Base-by-base conservation (phyloP, 768 basidiomycete genomes). In the Suillus tomentosus region DNA sequence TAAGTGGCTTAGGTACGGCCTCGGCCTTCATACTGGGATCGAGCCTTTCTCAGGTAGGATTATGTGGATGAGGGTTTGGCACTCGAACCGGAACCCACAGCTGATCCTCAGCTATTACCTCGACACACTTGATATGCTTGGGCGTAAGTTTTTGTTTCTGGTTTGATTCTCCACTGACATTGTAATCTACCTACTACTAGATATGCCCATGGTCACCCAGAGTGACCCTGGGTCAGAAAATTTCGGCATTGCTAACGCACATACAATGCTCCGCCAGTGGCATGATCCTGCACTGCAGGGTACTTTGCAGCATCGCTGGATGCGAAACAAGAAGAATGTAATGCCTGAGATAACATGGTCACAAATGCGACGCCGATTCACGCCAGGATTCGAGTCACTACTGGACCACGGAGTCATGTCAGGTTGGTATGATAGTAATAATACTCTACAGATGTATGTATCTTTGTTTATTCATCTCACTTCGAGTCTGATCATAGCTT, bases 221-320 rank as follows among this genome's bases (percentile, higher is more conserved):
- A 82, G 80, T 61, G 80, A 84, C 65, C 77, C 70, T 1, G 82
- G 82, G 1, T 55, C 70, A 0, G 80, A 83, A 62, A 85, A 84
- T 63, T 75, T 76, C 63, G 73, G 78, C 0, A 72, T 83, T 36
- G 84, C 83, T 0, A 84, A 85, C 68, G 70, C 69, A 0, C 81
- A 84, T 0, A 82, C 83, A 0, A 39, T 67, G 0, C 67, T 81
- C 0, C 75, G 79, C 0, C 83, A 84, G 6, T 48, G 40, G 0
- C 73, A 79, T 9, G 82, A 85, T 63, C 78, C 81, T 0, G 40
- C 63, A 0, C 73, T 85, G 0, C 8, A 10, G 0, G 78, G 72
- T 0, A 79, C 75, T 0, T 57, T 81, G 0, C 82, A 84, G 62
- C 83, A 85, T 59, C 67, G 72, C 0, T 84, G 77, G 70, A 77